phyloP scores from a whole-genome alignment of 2,329 filamentous ascomycete genomes.

The Drechslerella coelobrocha region DNA sequence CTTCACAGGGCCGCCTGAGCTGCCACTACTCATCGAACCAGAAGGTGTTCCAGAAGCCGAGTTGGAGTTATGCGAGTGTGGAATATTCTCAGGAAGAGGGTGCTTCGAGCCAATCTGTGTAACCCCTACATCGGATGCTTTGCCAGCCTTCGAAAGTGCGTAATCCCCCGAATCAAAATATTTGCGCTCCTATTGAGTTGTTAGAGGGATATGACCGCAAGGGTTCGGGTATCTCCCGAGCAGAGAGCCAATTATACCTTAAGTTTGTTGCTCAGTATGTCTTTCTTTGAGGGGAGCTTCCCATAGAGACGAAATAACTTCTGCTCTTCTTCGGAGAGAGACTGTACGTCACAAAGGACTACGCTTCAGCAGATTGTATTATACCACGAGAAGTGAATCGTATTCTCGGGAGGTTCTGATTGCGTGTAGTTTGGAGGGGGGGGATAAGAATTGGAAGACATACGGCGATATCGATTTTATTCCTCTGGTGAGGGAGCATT shows the following conservation, averaged over 20 bases:
- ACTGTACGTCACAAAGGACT: slow-evolving; percentile 63
- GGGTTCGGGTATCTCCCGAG: background rate
- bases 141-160: slow-evolving; percentile 94
- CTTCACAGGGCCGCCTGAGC: slow-evolving; percentile 50
- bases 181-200: slow-evolving; percentile 75
- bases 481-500: slow-evolving; percentile 71
- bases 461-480: slow-evolving; percentile 96
- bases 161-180: slow-evolving; percentile 98
- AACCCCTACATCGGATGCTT: slow-evolving; percentile 90
- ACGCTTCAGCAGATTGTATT: slow-evolving; percentile 2
- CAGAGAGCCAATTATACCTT: slow-evolving; percentile 65
- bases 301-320: slow-evolving; percentile 96
- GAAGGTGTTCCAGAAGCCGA: slow-evolving; percentile 49
- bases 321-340: slow-evolving; percentile 91
- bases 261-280: slow-evolving; percentile 95
- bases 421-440: background rate
- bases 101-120: slow-evolving; percentile 94
- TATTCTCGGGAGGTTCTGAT: no score
- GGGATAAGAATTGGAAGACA: slow-evolving; percentile 59
- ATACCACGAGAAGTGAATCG: no score
- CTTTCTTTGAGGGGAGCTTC: slow-evolving; percentile 94
- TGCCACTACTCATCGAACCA: slow-evolving; percentile 39
- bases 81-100: slow-evolving; percentile 92
- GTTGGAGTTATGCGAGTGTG: slow-evolving; percentile 63
- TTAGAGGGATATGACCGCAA: background rate